A percentile compares a stretch with the other conserved stretches of the same genome.
These are phyloP conservation scores for Neophaeococcomyces aloes DNA, from an alignment of 2,329 filamentous ascomycete species.

Conservation along the genomic window DNA sequence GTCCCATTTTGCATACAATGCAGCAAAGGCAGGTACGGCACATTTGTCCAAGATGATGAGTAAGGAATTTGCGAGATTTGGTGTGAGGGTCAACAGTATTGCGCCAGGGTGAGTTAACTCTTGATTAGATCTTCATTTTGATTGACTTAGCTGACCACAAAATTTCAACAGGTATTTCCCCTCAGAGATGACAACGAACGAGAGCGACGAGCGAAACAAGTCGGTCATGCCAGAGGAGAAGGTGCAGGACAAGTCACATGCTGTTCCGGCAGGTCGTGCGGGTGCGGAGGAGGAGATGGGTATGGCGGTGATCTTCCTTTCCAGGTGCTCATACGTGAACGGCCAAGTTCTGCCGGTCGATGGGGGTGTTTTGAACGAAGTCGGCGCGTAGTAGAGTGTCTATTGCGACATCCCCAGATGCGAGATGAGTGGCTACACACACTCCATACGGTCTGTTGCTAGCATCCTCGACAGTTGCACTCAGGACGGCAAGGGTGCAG, in stretches of 20 bases:
- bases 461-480: too few species aligned
- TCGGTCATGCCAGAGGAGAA: slow-evolving; percentile 32
- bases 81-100: slow-evolving; percentile 60
- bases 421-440: too few species aligned
- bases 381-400: slow-evolving; percentile 8
- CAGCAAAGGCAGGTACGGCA: slow-evolving; percentile 56
- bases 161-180: slow-evolving; percentile 45
- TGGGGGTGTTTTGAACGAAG: slow-evolving; percentile 33
- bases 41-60: slow-evolving; percentile 55
- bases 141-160: slow-evolving; percentile 44
- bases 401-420: neutral
- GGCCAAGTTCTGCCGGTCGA: slow-evolving; percentile 39
- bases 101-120: slow-evolving; percentile 25
- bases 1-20: slow-evolving; percentile 62
- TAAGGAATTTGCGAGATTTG: slow-evolving; percentile 56
- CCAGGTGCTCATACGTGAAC: slow-evolving; percentile 39
- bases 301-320: slow-evolving; percentile 44
- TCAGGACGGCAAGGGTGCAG: too few species aligned
- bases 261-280: slow-evolving; percentile 44
- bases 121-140: neutral
- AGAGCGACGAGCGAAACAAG: slow-evolving; percentile 48
- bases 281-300: slow-evolving; percentile 57
- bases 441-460: too few species aligned
- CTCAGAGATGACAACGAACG: slow-evolving; percentile 50
- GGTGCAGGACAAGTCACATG: slow-evolving; percentile 25